Base-by-base conservation (phyloP, 2,329 filamentous ascomycete genomes). In the Trichoderma hamatum region DNA sequence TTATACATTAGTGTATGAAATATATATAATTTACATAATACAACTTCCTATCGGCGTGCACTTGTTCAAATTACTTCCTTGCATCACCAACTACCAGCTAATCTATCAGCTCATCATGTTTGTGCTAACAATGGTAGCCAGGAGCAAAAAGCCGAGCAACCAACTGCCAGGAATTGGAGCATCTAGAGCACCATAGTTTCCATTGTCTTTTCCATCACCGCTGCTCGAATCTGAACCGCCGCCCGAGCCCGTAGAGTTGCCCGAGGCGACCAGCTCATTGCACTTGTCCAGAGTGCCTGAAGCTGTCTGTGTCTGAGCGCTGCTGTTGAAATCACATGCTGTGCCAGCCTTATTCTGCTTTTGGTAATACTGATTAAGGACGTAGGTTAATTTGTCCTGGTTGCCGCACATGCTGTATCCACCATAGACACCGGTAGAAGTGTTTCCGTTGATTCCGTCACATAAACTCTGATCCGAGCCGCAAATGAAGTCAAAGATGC, bases 401-500 rank as follows among this genome's bases (percentile, higher is more conserved):
- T 87, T 76, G 73, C 84, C 84, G 84, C 92, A 96, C 89, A 93
- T 93, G 79, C 88, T 88, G 84, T 92, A 93, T 59, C 90, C 87
- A 74, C 92, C 92, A 79, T 92, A 96, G 71, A 85, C 82, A 75
- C 91, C 92, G 21, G 84, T 86, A 70, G 85, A 87, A 63, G 86
- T 86, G 80, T 94, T 91, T 73, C 84, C 85, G 72, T 80, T 82
- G 80, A 96, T 93, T 65, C 90, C 92, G 28, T 79, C 81, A 81
- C 93, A 96, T 73, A 86, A 84, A 43, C 79, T 76, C 58, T 80
- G 77, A 70, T 84, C 78, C 56, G 80, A 76, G 67, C 88, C 90
- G 81, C 92, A 96, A 80, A 95, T 87, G 79, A 83, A 89, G 78
- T 84, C 84, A 80, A 98, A 98, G 73, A 96, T 86, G 16, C 85